These are phyloP conservation scores for Parathielavia hyrcaniae DNA, from an alignment of 495 filamentous ascomycete genomes.

Conservation along the genomic window DNA sequence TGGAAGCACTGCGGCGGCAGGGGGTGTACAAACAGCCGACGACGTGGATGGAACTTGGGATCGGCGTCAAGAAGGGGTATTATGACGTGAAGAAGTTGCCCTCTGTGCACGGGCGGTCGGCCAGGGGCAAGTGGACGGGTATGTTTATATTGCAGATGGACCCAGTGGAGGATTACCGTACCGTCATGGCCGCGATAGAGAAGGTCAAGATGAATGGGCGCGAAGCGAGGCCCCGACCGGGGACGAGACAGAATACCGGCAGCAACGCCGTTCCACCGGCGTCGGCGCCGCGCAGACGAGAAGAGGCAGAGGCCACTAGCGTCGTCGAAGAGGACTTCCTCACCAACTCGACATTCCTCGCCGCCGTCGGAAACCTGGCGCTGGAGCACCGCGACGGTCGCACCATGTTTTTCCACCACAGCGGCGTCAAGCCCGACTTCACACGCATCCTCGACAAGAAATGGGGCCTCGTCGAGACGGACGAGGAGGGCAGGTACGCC, in stretches of 20 bases:
- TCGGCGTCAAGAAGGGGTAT: constrained; percentile 29
- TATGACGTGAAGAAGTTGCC: constrained; percentile 41
- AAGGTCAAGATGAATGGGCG: neutral
- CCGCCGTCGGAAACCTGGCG: neutral
- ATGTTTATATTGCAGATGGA: constrained; percentile 27
- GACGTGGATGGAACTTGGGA: constrained; percentile 15
- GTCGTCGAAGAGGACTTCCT: constrained; percentile 6
- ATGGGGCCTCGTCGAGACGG: constrained; percentile 3
- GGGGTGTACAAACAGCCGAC: constrained; percentile 11
- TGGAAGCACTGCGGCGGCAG: constrained; percentile 33
- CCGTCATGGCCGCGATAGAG: constrained; percentile 16
- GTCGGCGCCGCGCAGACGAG: neutral
- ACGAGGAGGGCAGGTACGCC: constrained; percentile 26
- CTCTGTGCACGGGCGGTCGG: constrained; percentile 11
- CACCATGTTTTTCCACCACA: constrained; percentile 51
- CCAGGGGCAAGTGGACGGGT: constrained; percentile 16
- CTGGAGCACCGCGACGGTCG: neutral
- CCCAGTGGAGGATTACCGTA: constrained; percentile 26
- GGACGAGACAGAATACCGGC: too few species aligned
- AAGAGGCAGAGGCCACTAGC: neutral
- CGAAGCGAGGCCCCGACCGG: neutral
- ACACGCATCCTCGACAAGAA: constrained; percentile 13
- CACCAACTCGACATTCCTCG: constrained; percentile 17
- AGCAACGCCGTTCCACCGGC: too few species aligned
- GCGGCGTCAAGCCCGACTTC: constrained; percentile 51